phyloP scores from a whole-genome alignment of 352 stramenopile genomes.

The Phytophthora syringae region DNA sequence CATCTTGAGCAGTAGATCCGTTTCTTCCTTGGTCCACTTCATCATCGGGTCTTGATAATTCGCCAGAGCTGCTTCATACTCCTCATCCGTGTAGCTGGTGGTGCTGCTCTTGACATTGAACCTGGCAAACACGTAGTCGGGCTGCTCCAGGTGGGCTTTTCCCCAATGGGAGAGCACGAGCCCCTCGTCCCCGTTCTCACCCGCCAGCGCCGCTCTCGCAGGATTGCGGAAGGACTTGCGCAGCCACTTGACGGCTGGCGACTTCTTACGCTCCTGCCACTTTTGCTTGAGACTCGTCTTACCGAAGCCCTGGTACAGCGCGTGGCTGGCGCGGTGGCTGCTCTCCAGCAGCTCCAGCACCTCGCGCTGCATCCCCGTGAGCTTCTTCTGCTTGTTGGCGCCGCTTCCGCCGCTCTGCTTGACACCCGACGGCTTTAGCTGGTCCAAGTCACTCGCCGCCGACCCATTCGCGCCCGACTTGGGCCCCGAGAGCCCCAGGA shows the following conservation, averaged over 20 bases:
- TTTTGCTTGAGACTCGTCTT: slow-evolving; percentile 72
- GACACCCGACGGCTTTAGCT: slow-evolving; percentile 55
- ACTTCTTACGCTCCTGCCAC: slow-evolving; percentile 56
- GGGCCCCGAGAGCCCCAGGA: slow-evolving; percentile 54
- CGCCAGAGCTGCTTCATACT: slow-evolving; percentile 54
- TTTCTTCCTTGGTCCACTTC: slow-evolving; percentile 75
- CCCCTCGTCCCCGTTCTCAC: slow-evolving; percentile 44
- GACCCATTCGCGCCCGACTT: slow-evolving; percentile 30
- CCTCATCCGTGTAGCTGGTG: slow-evolving; percentile 54
- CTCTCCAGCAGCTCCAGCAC: slow-evolving; percentile 71
- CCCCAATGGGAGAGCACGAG: slow-evolving; percentile 70
- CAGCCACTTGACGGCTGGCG: slow-evolving; percentile 66
- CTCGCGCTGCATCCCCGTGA: slow-evolving; percentile 70
- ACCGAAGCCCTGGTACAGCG: slow-evolving; percentile 63
- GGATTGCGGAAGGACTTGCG: slow-evolving; percentile 70
- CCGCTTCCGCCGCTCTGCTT: slow-evolving; percentile 24
- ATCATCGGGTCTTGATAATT: slow-evolving; percentile 53
- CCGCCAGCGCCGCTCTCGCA: slow-evolving; percentile 47
- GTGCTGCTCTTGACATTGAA: slow-evolving; percentile 72
- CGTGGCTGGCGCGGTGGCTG: slow-evolving; percentile 66
- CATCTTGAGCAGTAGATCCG: slow-evolving; percentile 55
- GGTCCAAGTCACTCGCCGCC: slow-evolving; percentile 44
- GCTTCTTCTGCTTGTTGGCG: slow-evolving; percentile 52
- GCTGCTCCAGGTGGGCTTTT: slow-evolving; percentile 58
- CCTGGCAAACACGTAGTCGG: slow-evolving; percentile 72